Percentiles rank a stretch among this genome's conserved stretches.
Evolutionary conservation across 2,329 filamentous ascomycete species (phyloP).

Genomic region (Paracorniculantispora psalliotae): DNA sequence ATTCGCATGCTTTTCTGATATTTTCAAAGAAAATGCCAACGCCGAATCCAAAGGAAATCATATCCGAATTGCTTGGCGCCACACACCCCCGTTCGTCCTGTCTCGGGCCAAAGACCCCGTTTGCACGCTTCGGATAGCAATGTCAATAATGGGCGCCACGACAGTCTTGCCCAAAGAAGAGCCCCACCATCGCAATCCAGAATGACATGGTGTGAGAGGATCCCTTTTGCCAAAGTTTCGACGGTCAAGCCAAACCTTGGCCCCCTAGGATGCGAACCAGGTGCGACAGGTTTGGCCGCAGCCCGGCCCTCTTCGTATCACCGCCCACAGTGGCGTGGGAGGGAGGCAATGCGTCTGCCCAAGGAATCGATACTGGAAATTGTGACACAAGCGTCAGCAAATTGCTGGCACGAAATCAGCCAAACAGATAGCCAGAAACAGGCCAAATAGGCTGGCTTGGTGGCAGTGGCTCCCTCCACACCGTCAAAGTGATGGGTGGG

Average conservation of each 20-base stretch:
- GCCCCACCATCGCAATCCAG: not conserved
- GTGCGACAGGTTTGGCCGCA: conserved; percentile 3
- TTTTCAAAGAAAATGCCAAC: not conserved
- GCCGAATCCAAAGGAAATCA: not conserved
- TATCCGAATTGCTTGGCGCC: not conserved
- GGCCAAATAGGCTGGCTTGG: not conserved
- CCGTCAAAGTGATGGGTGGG: not conserved
- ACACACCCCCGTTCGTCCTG: not conserved
- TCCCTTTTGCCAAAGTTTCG: not conserved
- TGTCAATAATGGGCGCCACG: not conserved
- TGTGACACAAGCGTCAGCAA: not conserved
- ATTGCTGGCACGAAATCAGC: not conserved
- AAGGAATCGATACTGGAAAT: not conserved
- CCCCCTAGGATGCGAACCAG: not conserved
- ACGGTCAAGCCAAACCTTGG: not conserved
- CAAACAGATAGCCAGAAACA: not conserved
- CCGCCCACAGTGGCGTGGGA: not conserved
- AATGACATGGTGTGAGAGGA: not conserved
- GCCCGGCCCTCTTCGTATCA: conserved; percentile 1
- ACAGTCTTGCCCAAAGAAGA: not conserved
- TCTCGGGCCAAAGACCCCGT: not conserved
- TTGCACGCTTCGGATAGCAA: conserved; percentile 2
- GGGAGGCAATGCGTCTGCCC: not conserved
- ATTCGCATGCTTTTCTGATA: no score
- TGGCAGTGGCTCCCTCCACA: conserved; percentile 7